Evolutionary conservation across 257 asterid genomes (phyloP), one percentile per base, ranked within the genome.

Genomic region (Solanum sparsipilum): DNA sequence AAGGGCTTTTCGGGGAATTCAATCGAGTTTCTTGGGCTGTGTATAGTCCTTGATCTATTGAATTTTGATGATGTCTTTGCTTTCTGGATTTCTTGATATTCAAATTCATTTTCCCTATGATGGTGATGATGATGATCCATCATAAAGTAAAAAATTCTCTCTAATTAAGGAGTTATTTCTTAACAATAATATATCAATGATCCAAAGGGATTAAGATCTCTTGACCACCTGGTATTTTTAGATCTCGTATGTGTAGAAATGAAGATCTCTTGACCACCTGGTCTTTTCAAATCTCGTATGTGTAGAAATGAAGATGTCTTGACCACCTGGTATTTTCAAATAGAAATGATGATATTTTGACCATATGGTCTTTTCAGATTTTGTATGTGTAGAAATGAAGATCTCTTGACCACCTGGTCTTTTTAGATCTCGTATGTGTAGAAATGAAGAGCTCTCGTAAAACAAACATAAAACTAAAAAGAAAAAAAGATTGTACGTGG

Each of bases 21-120:
- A 15, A 12, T 82, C 23, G 88, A 13, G 32, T 82, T 82, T 82
- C 85, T 88, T 3, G 88, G 56, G 63, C 84, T 86, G 60, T 87
- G 89, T n/a, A 93, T 25, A 81, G 98, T 95, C 25, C 89, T 52
- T 85, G 99, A 96, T 31, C 98, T 98, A 87, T 89, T 93, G 88
- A 95, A 91, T 32, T 90, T 39, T 84, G 93, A 84, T 15, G 93
- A 16, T 13, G 87, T 6, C 39, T 89, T 86, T 84, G 8, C 46
- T 27, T 85, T 89, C n/a, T 92, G 89, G 87, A 72, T 76, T 29
- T 91, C 91, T 35, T 90, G 65, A 84, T 76, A 41, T 73, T 92
- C 92, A 86, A 88, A 86, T 65, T 86, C 93, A 34, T 65, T 91
- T 52, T 86, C 90, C 65, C 74, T 88, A 38, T 79, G 84, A 52